Evolutionary conservation across 1,284 basidiomycete species (phyloP).

Genomic region (Uromyces viciae-fabae): DNA sequence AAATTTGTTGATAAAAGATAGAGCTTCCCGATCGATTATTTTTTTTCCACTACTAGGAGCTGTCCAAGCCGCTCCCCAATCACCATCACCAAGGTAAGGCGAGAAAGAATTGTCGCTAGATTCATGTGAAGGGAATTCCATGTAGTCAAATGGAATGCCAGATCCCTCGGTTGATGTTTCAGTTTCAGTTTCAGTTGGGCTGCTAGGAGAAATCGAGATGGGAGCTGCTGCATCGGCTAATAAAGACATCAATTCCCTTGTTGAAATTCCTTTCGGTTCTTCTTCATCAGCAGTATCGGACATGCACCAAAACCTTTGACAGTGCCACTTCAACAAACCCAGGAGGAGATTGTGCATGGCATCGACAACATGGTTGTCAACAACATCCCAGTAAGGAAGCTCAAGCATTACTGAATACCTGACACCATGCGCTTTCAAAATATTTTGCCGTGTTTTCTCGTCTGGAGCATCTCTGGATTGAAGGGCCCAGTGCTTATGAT

Average conservation of each 20-base stretch:
- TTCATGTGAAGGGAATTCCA: neutral
- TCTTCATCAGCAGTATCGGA: too few species aligned
- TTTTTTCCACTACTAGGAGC: neutral
- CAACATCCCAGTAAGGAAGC: neutral
- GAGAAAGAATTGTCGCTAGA: neutral
- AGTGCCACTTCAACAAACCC: conserved; percentile 1
- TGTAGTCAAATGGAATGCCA: neutral
- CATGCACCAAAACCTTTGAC: conserved; percentile 15
- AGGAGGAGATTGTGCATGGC: conserved; percentile 21
- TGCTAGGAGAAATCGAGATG: too few species aligned
- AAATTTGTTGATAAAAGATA: neutral
- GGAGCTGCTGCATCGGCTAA: too few species aligned
- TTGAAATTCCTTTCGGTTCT: too few species aligned
- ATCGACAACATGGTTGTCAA: conserved; percentile 21
- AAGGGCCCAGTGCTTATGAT: neutral
- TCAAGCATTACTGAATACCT: neutral
- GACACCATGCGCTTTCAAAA: neutral
- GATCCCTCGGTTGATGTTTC: too few species aligned
- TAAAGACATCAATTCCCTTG: too few species aligned
- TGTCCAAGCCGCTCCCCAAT: neutral
- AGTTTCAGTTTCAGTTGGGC: too few species aligned
- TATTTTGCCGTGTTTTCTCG: neutral
- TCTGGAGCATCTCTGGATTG: neutral
- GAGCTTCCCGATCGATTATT: neutral
- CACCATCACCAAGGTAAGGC: neutral